Conservation (phyloP, 805 yeast species). For the Metschnikowia borealis region DNA sequence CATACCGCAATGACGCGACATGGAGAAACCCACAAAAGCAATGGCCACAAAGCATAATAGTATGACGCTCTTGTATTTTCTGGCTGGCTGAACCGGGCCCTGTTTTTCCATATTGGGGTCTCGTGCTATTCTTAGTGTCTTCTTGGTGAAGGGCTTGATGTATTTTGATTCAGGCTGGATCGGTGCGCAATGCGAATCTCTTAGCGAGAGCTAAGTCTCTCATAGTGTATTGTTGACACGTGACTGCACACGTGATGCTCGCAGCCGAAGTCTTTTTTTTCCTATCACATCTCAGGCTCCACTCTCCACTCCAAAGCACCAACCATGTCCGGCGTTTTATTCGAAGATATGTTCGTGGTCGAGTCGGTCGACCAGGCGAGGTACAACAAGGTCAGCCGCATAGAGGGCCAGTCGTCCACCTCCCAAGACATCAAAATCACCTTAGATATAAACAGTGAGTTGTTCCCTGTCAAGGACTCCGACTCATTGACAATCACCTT, state of each 20-base stretch:
- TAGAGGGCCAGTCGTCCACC: constrained; percentile 83
- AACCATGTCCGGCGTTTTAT: constrained; percentile 58
- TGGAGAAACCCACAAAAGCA: background rate
- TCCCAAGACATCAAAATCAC: constrained; percentile 77
- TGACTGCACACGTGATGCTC: constrained; percentile 1
- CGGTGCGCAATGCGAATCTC: background rate
- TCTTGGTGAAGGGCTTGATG: background rate
- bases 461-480: constrained; percentile 75
- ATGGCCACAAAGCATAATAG: background rate
- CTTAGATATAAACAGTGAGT: constrained; percentile 84
- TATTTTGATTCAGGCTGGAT: constrained; percentile 4
- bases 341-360: constrained; percentile 89
- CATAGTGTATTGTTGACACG: background rate
- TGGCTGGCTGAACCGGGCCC: background rate
- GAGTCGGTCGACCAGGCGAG: constrained; percentile 82
- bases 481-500: constrained; percentile 83
- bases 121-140: background rate
- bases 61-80: background rate
- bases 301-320: constrained; percentile 4
- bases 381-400: constrained; percentile 87
- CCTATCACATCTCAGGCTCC: constrained; percentile 1
- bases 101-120: background rate
- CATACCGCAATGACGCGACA: constrained; percentile 1
- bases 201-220: background rate
- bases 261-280: constrained; percentile 3